A percentile compares a stretch with the other conserved stretches of the same genome.
phyloP scores from a whole-genome alignment of 1,284 basidiomycete species.

The Fomitopsis schrenkii region DNA sequence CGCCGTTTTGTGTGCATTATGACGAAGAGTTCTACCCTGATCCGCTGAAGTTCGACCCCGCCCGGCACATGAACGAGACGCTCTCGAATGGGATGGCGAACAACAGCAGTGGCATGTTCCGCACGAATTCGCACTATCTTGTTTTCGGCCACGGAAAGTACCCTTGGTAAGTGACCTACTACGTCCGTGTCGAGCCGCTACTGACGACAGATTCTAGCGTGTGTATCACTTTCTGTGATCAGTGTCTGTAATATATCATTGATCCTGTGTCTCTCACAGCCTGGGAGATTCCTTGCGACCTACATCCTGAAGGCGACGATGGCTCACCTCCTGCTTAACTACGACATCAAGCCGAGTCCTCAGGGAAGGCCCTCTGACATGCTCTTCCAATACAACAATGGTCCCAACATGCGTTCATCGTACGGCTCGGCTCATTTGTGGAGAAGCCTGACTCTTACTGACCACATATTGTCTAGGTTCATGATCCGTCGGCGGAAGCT shows the following conservation, averaged over 20 bases:
- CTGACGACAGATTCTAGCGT: background rate
- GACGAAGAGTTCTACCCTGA: constrained; percentile 13
- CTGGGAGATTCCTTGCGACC: constrained; percentile 17
- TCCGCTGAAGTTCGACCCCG: constrained; percentile 9
- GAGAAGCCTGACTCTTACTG: background rate
- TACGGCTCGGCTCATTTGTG: background rate
- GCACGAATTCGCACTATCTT: constrained; percentile 12
- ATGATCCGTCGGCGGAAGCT: constrained; percentile 8
- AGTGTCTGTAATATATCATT: no score
- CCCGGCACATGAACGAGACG: constrained; percentile 7
- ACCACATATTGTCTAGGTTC: background rate
- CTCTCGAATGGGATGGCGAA: constrained; percentile 4
- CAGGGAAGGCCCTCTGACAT: constrained; percentile 4
- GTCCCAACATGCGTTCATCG: constrained; percentile 4
- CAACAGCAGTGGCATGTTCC: constrained; percentile 11
- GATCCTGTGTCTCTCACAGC: constrained; percentile 4
- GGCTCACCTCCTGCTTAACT: constrained; percentile 17
- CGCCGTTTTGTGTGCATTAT: constrained; percentile 7
- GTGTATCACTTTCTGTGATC: background rate
- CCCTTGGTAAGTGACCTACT: constrained; percentile 14
- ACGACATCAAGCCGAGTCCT: constrained; percentile 13
- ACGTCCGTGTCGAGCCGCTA: background rate
- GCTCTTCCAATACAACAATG: constrained; percentile 4
- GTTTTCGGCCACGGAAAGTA: constrained; percentile 17
- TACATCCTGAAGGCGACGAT: constrained; percentile 19